Evolutionary conservation across 805 yeast species (phyloP), one percentile per base, ranked within the genome.

Genomic region (Nakazawaea peltata): DNA sequence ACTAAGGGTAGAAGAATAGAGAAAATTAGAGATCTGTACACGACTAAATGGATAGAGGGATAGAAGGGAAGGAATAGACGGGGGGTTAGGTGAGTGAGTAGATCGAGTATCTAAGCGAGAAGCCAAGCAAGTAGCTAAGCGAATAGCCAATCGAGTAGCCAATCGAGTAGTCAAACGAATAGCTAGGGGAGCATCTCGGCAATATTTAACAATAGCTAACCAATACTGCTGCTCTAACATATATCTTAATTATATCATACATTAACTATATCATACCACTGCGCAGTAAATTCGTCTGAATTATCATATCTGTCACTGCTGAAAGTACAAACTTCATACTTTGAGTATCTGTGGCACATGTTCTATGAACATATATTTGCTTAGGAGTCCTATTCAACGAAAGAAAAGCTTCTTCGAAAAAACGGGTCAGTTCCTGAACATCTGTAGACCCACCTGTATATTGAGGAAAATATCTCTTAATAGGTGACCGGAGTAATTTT

Each of bases 271-370:
- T 67, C 31, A 86, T 61, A 4, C 95, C 95, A 51, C 86, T 78
- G 49, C 71, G 74, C 56, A 78, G 75, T 54, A 90, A 58, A 51
- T 83, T 88, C 48, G 82, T 82, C 52, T 83, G 90, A 21, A 90
- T 73, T 31, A 92, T 74, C 74, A 86, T 69, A 59, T 92, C 97
- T 1, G 97, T 86, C 7, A 87, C 95, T 0, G 97, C 96, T 4
- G 83, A 74, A 38, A 92, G 66, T 13, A 92, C 96, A 50, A 88
- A 90, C 50, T 74, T 71, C 95, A 92, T 92, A 19, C 87, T 74
- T 37, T 74, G 67, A 0, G 94, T 74, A 54, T 92, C 97, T 0
- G 98, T 92, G 0, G 98, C 98, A 60, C 97, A 87, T 1, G 98
- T 92, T 44, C 87, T 65, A 59, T 87, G 96, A 16, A 85, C 81